Evolutionary conservation across 2,329 filamentous ascomycete genomes (phyloP).

Genomic region (Cladosporium halotolerans): DNA sequence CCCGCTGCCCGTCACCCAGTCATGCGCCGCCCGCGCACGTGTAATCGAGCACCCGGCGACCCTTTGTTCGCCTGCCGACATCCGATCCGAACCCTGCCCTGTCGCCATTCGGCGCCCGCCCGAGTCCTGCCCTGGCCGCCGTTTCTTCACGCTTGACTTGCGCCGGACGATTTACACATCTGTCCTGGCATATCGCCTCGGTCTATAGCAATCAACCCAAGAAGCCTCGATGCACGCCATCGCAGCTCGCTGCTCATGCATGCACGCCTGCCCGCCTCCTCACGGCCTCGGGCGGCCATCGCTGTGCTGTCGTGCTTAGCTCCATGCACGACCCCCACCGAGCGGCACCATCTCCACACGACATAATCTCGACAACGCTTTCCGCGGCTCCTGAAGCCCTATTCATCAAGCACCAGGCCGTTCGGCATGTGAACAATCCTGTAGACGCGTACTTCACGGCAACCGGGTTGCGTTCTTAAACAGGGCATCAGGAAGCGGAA

Average conservation of each 20-base stretch:
- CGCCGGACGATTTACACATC: background rate
- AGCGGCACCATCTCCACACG: conserved; percentile 5
- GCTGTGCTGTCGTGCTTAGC: conserved; percentile 8
- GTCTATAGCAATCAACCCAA: background rate
- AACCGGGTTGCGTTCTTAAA: too few relatives aligned
- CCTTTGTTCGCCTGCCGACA: conserved; percentile 7
- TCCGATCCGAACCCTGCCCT: conserved; percentile 3
- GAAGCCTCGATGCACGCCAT: background rate
- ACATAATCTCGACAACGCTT: background rate
- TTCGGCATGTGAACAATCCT: too few relatives aligned
- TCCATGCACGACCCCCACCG: conserved; percentile 10
- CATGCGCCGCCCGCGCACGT: background rate
- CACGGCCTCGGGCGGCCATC: background rate
- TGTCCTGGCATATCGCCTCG: background rate
- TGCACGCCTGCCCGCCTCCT: conserved; percentile 5
- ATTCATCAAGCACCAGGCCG: too few relatives aligned
- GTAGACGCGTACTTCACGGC: too few relatives aligned
- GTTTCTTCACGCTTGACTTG: conserved; percentile 7
- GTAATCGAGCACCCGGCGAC: background rate
- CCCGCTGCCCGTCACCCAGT: background rate
- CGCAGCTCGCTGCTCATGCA: conserved; percentile 1
- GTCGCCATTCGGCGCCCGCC: background rate
- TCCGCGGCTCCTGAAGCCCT: too few relatives aligned
- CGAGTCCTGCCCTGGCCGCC: background rate
- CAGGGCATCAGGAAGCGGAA: too few relatives aligned